Evolutionary conservation across 75 land plant genomes (phyloP).

Genomic region (Cupressus sempervirens): DNA sequence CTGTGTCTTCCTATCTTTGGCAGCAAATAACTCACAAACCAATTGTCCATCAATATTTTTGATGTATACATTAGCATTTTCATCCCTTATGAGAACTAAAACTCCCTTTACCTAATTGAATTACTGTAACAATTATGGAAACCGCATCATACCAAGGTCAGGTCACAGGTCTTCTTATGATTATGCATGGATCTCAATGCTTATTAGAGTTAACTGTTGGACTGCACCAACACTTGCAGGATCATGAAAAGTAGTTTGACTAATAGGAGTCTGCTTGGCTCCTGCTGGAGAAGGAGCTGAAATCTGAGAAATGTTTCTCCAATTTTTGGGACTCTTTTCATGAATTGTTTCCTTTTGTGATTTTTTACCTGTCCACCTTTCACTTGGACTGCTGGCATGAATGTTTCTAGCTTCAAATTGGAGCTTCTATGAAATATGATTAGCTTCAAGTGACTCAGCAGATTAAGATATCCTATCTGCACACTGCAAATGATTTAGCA

Average conservation of each 20-base stretch:
- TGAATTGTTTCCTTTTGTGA: neutral
- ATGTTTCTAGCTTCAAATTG: neutral
- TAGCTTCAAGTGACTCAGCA: neutral
- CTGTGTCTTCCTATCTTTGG: constrained; percentile 50
- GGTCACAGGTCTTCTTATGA: constrained; percentile 82
- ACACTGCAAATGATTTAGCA: constrained; percentile 16
- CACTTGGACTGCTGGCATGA: neutral
- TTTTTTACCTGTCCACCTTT: neutral
- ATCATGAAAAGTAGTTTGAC: constrained; percentile 91
- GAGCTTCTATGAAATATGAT: neutral
- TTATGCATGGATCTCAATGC: constrained; percentile 78
- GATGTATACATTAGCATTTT: constrained; percentile 12
- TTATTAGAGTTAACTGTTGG: constrained; percentile 80
- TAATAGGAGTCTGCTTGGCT: constrained; percentile 67
- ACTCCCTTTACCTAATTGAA: constrained; percentile 19
- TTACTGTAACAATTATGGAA: constrained; percentile 47
- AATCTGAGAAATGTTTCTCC: constrained; percentile 80
- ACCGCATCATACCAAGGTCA: constrained; percentile 92
- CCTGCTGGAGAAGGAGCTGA: constrained; percentile 58
- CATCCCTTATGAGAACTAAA: constrained; percentile 34
- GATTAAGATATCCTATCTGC: neutral
- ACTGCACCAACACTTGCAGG: constrained; percentile 80
- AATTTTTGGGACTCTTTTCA: constrained; percentile 7
- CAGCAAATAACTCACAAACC: constrained; percentile 41
- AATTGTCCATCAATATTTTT: constrained; percentile 63